These are phyloP conservation scores for Ophiostoma populinum DNA, from an alignment of 2,329 filamentous ascomycete species.

Conservation along the genomic window DNA sequence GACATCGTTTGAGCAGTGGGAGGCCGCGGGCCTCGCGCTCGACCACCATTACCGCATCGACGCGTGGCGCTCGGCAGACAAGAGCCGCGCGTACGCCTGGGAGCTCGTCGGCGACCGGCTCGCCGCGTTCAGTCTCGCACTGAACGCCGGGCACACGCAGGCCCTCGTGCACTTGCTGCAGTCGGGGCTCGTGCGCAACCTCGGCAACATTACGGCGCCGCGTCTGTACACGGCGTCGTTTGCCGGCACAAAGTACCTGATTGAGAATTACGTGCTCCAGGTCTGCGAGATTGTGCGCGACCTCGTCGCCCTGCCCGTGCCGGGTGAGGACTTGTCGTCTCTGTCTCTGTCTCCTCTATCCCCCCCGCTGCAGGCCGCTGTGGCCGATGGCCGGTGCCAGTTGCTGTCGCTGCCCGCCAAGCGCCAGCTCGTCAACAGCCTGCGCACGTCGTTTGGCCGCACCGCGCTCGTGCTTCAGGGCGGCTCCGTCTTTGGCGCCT, in stretches of 20 bases:
- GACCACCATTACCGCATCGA: slow-evolving; percentile 69
- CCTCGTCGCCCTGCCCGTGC: slow-evolving; percentile 48
- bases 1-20: slow-evolving; percentile 67
- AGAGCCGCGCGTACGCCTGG: slow-evolving; percentile 73
- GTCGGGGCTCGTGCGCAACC: slow-evolving; percentile 63
- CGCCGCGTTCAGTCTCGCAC: slow-evolving; percentile 10
- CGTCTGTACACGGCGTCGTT: slow-evolving; percentile 73
- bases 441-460: slow-evolving; percentile 72
- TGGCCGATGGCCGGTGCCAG: slow-evolving; percentile 7
- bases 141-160: slow-evolving; percentile 42
- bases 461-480: slow-evolving; percentile 77
- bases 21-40: slow-evolving; percentile 65
- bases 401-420: slow-evolving; percentile 26
- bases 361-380: slow-evolving; percentile 10
- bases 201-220: slow-evolving; percentile 77
- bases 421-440: slow-evolving; percentile 72
- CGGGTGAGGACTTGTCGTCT: neutral
- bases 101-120: slow-evolving; percentile 64
- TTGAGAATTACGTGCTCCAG: slow-evolving; percentile 79
- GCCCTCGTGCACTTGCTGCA: slow-evolving; percentile 64
- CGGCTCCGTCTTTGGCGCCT: slow-evolving; percentile 79
- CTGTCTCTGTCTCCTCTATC: neutral
- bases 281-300: slow-evolving; percentile 68
- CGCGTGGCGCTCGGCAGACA: slow-evolving; percentile 61
- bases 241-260: slow-evolving; percentile 74